Evolutionary conservation across 441 rosid species (phyloP).

Genomic region (Metrosideros polymorpha): DNA sequence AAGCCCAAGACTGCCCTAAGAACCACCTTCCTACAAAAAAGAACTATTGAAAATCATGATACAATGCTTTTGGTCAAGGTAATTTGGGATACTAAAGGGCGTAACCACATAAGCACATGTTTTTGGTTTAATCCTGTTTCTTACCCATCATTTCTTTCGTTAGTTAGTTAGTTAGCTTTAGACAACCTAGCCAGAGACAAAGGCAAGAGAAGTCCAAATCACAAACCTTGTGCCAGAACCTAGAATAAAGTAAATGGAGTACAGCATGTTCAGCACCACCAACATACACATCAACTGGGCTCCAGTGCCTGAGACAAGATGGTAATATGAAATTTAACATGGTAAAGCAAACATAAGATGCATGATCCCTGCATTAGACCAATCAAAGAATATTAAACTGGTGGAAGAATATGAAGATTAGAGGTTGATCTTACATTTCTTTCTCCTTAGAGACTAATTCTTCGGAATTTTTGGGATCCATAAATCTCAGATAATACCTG

Average conservation of each 20-base stretch:
- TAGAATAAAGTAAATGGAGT: slow-evolving; percentile 86
- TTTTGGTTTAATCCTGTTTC: neutral
- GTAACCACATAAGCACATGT: neutral
- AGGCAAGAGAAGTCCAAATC: neutral
- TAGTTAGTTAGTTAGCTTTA: neutral
- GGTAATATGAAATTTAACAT: neutral
- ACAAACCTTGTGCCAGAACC: slow-evolving; percentile 98
- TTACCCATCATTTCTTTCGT: neutral
- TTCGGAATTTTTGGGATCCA: slow-evolving; percentile 79
- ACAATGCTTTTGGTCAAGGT: neutral
- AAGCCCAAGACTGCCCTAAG: neutral
- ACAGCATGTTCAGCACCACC: slow-evolving; percentile 99
- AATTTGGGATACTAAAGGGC: neutral
- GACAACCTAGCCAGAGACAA: neutral
- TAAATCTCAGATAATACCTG: slow-evolving; percentile 97
- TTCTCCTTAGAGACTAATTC: slow-evolving; percentile 70
- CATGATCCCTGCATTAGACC: neutral
- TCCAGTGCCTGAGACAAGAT: slow-evolving; percentile 58
- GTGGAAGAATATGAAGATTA: neutral
- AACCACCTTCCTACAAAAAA: neutral
- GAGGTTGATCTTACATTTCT: slow-evolving; percentile 51
- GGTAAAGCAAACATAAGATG: neutral
- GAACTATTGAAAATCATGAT: neutral
- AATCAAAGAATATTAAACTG: neutral
- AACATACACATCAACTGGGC: slow-evolving; percentile 91